Percentiles rank a stretch among this genome's conserved stretches.
Conservation (phyloP, 345 rosid species). For the Mallotus nudiflorus region DNA sequence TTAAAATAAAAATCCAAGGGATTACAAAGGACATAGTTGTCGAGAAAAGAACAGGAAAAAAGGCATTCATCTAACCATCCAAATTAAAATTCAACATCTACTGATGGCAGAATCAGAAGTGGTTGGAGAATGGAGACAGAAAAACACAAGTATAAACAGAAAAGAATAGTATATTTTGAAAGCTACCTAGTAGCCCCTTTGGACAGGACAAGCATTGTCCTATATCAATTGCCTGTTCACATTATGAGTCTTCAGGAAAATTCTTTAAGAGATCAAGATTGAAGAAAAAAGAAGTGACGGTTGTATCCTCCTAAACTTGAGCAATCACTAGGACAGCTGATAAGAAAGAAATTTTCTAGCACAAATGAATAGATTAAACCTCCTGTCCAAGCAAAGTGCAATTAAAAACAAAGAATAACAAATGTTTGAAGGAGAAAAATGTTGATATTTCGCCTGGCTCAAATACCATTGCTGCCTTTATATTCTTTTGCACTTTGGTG, state of each 20-base stretch:
- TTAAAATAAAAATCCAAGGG: no score
- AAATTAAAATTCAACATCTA: not conserved
- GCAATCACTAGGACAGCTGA: not conserved
- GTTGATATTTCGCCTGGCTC: not conserved
- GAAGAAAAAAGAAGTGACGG: not conserved
- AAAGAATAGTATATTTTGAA: not conserved
- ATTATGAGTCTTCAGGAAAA: not conserved
- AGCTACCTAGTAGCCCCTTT: not conserved
- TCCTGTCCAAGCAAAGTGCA: not conserved
- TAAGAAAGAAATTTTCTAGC: not conserved
- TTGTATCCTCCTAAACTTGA: not conserved
- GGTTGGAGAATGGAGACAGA: not conserved
- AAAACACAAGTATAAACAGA: not conserved
- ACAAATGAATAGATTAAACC: not conserved
- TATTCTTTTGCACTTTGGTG: no score
- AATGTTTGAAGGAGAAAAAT: not conserved
- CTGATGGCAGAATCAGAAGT: not conserved
- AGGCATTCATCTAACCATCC: not conserved
- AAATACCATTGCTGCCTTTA: not conserved
- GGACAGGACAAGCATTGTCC: not conserved
- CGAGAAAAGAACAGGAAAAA: not conserved
- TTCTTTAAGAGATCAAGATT: not conserved
- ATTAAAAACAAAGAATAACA: not conserved
- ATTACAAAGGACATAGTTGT: not conserved
- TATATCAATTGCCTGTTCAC: not conserved